Percentiles rank a stretch among this genome's conserved stretches.
Evolutionary conservation across 2,329 filamentous ascomycete species (phyloP).

Genomic region (Exophiala sp.): DNA sequence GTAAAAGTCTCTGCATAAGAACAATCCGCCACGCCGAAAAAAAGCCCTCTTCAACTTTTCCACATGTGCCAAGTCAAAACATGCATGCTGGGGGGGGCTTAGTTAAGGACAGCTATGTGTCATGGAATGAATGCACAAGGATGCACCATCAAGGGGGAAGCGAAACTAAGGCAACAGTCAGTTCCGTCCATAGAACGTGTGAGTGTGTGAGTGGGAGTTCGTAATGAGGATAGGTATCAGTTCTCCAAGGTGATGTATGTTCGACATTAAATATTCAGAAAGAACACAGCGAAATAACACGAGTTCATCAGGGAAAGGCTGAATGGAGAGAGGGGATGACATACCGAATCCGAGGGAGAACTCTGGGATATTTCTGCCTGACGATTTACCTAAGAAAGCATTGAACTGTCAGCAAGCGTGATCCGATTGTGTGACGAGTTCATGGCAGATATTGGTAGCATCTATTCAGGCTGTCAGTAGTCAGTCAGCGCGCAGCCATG

Average conservation of each 20-base stretch:
- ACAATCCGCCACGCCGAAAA: too few relatives aligned
- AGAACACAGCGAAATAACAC: conserved; percentile 62
- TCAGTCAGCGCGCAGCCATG: conserved; percentile 8
- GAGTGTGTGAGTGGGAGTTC: too few relatives aligned
- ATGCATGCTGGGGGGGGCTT: too few relatives aligned
- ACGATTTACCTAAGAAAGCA: neutral
- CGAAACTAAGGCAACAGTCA: too few relatives aligned
- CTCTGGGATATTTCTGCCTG: neutral
- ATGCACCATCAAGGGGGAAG: too few relatives aligned
- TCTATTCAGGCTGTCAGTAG: conserved; percentile 34
- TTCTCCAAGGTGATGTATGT: conserved; percentile 64
- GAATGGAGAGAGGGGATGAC: neutral
- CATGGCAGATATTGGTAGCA: conserved; percentile 37
- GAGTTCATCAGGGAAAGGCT: conserved; percentile 53
- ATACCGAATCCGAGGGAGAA: conserved; percentile 3
- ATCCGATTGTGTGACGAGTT: neutral
- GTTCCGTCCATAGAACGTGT: too few relatives aligned
- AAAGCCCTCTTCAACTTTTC: too few relatives aligned
- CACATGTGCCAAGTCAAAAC: too few relatives aligned
- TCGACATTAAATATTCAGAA: conserved; percentile 60
- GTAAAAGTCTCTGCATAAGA: too few relatives aligned
- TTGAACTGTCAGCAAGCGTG: conserved; percentile 11
- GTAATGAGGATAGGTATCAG: conserved; percentile 41
- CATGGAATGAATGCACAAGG: too few relatives aligned
- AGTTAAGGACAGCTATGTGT: too few relatives aligned